phyloP scores from a whole-genome alignment of 805 yeast genomes.

The Saccharomycopsis sp. region DNA sequence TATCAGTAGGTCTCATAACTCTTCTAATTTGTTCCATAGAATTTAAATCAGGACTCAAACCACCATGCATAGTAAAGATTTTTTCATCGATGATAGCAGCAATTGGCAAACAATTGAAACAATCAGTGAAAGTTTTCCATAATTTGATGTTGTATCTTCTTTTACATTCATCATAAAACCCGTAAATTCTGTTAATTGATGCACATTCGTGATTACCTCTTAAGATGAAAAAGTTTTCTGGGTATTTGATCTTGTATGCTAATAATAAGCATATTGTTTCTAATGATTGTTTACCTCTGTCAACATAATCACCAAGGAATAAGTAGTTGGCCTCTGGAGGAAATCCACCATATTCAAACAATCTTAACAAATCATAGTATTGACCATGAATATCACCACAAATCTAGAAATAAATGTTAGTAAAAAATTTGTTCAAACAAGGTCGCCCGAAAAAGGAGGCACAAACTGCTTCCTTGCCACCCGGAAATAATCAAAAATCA shows the following conservation, averaged over 20 bases:
- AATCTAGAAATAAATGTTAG: conserved; percentile 30
- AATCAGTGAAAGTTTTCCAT: conserved; percentile 98
- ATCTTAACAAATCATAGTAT: conserved; percentile 88
- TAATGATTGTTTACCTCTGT: conserved; percentile 94
- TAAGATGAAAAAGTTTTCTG: conserved; percentile 92
- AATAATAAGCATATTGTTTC: conserved; percentile 90
- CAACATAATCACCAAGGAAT: conserved; percentile 95
- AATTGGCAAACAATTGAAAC: conserved; percentile 96
- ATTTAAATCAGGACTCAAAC: conserved; percentile 92
- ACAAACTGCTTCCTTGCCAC: not conserved
- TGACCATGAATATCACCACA: conserved; percentile 99
- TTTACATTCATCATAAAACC: conserved; percentile 97
- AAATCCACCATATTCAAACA: conserved; percentile 97
- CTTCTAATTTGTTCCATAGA: conserved; percentile 98
- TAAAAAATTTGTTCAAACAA: not conserved
- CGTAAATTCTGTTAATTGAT: conserved; percentile 93
- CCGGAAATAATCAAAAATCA: not conserved
- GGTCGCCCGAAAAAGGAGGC: not conserved
- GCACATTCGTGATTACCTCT: conserved; percentile 99
- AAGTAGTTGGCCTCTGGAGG: conserved; percentile 98
- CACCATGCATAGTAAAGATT: conserved; percentile 99
- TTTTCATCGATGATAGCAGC: conserved; percentile 98
- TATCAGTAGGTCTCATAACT: conserved; percentile 98
- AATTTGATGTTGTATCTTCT: conserved; percentile 96
- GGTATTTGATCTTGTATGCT: conserved; percentile 96